phyloP scores from a whole-genome alignment of 2,329 filamentous ascomycete species.

The Colletotrichum falcatum region DNA sequence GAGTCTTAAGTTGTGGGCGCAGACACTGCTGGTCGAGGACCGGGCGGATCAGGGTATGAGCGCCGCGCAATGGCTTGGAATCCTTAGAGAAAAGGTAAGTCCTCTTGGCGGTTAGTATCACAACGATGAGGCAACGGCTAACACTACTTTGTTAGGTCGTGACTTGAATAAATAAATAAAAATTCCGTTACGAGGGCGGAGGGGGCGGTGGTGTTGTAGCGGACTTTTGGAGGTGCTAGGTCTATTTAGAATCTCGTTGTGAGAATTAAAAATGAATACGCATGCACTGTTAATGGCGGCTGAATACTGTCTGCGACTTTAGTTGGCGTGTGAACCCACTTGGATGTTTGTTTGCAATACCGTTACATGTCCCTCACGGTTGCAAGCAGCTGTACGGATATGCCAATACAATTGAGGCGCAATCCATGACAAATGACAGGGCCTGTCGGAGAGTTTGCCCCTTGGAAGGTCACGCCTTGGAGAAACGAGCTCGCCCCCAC shows the following conservation, averaged over 20 bases:
- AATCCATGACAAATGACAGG: background rate
- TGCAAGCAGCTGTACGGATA: background rate
- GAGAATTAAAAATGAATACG: constrained; percentile 19
- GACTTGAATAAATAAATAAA: constrained; percentile 32
- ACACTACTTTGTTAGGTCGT: constrained; percentile 17
- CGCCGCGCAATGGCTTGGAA: constrained; percentile 92
- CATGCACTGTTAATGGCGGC: constrained; percentile 16
- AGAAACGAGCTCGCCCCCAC: constrained; percentile 8
- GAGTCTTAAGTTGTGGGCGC: constrained; percentile 94
- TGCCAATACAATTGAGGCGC: background rate
- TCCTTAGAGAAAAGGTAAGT: constrained; percentile 90
- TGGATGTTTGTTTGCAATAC: background rate
- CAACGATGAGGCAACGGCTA: background rate
- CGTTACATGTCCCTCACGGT: background rate
- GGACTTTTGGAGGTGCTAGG: constrained; percentile 10
- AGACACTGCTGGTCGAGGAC: constrained; percentile 95
- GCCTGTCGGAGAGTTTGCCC: background rate
- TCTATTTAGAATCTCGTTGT: constrained; percentile 29
- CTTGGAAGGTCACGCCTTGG: constrained; percentile 1
- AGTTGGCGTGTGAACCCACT: background rate
- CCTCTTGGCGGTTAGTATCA: background rate
- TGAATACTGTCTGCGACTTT: background rate
- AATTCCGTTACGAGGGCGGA: constrained; percentile 2
- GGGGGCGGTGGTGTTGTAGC: background rate
- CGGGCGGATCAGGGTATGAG: constrained; percentile 94